A percentile compares a stretch with the other conserved stretches of the same genome.
Conservation (phyloP, 345 rosid species). For the Gossypium australe region DNA sequence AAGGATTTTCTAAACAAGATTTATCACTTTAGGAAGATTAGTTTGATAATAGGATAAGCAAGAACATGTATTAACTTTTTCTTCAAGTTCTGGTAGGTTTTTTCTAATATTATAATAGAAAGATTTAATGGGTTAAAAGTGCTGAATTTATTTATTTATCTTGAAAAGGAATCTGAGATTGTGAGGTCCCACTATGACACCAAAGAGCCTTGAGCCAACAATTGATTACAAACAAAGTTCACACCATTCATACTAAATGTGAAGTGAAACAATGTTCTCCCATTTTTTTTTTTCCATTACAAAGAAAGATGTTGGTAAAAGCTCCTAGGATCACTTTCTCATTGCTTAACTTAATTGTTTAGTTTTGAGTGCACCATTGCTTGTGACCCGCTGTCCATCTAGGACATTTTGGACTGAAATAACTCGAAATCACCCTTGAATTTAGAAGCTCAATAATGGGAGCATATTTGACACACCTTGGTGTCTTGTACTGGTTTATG, state of each 20-base stretch:
- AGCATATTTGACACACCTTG: constrained; percentile 45
- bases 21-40: background rate
- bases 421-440: constrained; percentile 33
- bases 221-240: background rate
- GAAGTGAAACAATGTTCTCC: background rate
- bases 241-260: background rate
- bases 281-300: background rate
- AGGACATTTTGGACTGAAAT: constrained; percentile 43
- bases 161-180: too few species aligned
- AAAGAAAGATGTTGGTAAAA: background rate
- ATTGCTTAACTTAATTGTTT: background rate
- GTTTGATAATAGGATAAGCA: background rate
- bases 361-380: constrained; percentile 30
- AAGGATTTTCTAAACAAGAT: background rate
- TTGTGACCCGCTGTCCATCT: constrained; percentile 48
- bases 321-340: background rate
- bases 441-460: constrained; percentile 49
- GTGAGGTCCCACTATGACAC: too few species aligned
- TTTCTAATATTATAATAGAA: background rate
- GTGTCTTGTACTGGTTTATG: constrained; percentile 53
- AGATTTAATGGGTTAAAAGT: background rate
- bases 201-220: too few species aligned
- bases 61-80: too few species aligned
- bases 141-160: too few species aligned
- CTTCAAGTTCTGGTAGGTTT: too few species aligned